Evolutionary conservation across 2,329 filamentous ascomycete genomes (phyloP).

Genomic region (Pseudohalonectria lignicola): DNA sequence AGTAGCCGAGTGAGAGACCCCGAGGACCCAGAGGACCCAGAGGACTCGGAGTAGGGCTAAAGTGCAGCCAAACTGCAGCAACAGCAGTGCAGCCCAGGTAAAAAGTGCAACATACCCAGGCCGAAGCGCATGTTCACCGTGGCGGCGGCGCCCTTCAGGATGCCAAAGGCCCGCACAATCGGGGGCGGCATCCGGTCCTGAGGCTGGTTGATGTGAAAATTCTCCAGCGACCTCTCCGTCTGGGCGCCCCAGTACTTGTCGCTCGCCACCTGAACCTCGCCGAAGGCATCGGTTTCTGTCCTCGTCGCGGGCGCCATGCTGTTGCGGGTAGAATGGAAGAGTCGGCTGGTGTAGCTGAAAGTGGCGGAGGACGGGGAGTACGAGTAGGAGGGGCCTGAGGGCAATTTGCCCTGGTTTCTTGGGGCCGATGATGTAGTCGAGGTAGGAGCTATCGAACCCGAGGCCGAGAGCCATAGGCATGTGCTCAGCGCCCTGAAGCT

Average conservation of each 20-base stretch:
- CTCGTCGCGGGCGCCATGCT: slow-evolving; percentile 38
- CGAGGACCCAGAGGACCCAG: neutral
- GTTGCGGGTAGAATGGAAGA: slow-evolving; percentile 1
- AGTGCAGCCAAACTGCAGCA: neutral
- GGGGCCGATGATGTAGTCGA: no score
- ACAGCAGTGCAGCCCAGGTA: no score
- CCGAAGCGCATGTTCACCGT: slow-evolving; percentile 93
- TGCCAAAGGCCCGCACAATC: slow-evolving; percentile 87
- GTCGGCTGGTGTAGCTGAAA: neutral
- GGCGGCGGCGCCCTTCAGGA: slow-evolving; percentile 92
- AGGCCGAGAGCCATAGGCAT: no score
- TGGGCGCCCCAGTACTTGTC: slow-evolving; percentile 99
- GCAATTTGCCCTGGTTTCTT: no score
- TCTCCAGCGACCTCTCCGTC: slow-evolving; percentile 89
- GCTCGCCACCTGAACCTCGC: slow-evolving; percentile 80
- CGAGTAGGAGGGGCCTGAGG: no score
- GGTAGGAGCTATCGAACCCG: no score
- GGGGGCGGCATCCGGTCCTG: slow-evolving; percentile 96
- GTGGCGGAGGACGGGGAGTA: neutral
- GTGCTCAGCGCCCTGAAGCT: no score
- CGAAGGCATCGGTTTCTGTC: slow-evolving; percentile 95
- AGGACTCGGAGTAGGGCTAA: neutral
- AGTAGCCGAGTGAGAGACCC: no score
- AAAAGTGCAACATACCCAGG: slow-evolving; percentile 66
- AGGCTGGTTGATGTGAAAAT: slow-evolving; percentile 99